Conservation (phyloP, 139 green algal species). For the Edaphochlamys debaryana region DNA sequence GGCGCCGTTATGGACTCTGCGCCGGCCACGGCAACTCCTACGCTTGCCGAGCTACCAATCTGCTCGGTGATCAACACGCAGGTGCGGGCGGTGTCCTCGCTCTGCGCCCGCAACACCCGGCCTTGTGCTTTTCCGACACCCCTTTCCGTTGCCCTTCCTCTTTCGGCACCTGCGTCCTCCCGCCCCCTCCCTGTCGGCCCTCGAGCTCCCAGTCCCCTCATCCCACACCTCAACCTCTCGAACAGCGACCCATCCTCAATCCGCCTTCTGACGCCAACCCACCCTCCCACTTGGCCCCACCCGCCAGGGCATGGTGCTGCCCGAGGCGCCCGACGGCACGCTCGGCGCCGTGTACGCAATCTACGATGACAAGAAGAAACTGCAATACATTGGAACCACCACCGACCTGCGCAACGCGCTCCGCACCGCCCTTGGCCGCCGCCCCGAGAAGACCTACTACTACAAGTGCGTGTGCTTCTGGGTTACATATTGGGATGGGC, state of each 20-base stretch:
- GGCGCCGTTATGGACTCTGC: neutral
- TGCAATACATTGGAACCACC: slow-evolving; percentile 95
- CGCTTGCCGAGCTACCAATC: slow-evolving; percentile 27
- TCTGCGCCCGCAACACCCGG: too few species aligned
- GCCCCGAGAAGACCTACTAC: slow-evolving; percentile 86
- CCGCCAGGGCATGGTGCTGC: slow-evolving; percentile 63
- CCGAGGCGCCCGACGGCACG: slow-evolving; percentile 52
- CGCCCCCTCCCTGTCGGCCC: too few species aligned
- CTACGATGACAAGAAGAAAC: slow-evolving; percentile 81
- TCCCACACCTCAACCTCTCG: neutral
- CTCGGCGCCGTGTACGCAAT: slow-evolving; percentile 86
- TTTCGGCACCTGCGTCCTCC: neutral
- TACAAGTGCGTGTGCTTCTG: slow-evolving; percentile 82
- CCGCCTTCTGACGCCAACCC: too few species aligned
- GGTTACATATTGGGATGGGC: too few species aligned
- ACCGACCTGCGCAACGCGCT: slow-evolving; percentile 84
- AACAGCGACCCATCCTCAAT: too few species aligned
- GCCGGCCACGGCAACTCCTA: neutral
- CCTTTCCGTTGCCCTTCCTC: neutral
- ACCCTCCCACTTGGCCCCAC: neutral
- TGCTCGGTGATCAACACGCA: slow-evolving; percentile 48
- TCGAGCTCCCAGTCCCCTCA: too few species aligned
- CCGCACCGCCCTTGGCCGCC: slow-evolving; percentile 79
- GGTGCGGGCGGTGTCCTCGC: slow-evolving; percentile 16
- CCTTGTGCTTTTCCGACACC: neutral